Conservation (phyloP, 2,329 filamentous ascomycete species). For the Penicillium sp. region DNA sequence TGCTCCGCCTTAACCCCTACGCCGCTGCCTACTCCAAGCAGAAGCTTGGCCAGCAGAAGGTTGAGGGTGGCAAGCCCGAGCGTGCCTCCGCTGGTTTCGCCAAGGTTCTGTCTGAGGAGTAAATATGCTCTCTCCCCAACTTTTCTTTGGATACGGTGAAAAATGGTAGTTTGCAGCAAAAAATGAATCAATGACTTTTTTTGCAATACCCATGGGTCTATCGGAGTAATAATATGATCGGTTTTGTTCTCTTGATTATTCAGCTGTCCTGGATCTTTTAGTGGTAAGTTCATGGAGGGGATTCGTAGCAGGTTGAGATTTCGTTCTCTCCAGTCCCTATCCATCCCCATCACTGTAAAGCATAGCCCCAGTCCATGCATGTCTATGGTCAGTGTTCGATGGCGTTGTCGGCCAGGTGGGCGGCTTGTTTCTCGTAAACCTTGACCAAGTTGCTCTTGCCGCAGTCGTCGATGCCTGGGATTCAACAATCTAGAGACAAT, state of each 20-base stretch:
- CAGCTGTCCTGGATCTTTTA: background rate
- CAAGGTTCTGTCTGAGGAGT: slow-evolving; percentile 56
- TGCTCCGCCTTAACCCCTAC: slow-evolving; percentile 98
- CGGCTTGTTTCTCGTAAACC: background rate
- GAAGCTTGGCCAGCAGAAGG: slow-evolving; percentile 74
- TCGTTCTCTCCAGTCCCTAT: background rate
- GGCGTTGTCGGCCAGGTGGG: background rate
- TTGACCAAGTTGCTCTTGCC: background rate
- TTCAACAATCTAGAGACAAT: background rate
- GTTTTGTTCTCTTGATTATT: slow-evolving; percentile 22
- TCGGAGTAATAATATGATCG: slow-evolving; percentile 36
- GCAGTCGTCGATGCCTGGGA: background rate
- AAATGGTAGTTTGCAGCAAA: slow-evolving; percentile 33
- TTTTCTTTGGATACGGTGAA: slow-evolving; percentile 29
- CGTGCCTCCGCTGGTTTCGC: slow-evolving; percentile 58
- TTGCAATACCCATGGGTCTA: slow-evolving; percentile 34
- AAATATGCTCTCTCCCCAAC: slow-evolving; percentile 35
- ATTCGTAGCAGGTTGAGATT: background rate
- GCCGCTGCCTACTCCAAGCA: slow-evolving; percentile 86
- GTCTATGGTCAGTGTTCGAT: background rate
- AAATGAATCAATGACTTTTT: slow-evolving; percentile 36
- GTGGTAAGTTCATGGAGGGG: slow-evolving; percentile 13
- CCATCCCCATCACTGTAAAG: background rate
- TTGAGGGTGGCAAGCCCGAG: slow-evolving; percentile 65
- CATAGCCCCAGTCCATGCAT: too few relatives aligned